These are phyloP conservation scores for Haematococcus sp. DNA, from an alignment of 139 green algal genomes.

Conservation along the genomic window DNA sequence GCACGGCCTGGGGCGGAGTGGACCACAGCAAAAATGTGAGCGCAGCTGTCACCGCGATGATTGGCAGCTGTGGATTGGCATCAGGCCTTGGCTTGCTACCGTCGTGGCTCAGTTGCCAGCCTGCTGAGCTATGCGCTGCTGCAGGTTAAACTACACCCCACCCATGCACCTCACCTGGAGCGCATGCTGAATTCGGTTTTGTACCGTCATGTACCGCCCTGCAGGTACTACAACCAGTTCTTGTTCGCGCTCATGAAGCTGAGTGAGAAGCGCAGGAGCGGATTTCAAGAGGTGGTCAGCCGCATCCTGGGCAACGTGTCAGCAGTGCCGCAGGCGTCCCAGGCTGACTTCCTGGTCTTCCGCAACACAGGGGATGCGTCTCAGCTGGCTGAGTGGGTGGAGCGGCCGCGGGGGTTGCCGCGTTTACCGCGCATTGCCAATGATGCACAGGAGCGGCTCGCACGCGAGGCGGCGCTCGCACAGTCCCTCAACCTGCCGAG, in stretches of 20 bases:
- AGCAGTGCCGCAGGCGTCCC: not conserved
- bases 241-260: conserved; percentile 26
- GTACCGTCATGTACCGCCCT: too few relatives aligned
- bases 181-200: too few relatives aligned
- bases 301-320: conserved; percentile 12
- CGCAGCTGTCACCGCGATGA: too few relatives aligned
- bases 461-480: not conserved
- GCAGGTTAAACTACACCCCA: too few relatives aligned
- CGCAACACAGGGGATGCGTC: conserved; percentile 1
- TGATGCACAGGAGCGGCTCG: not conserved
- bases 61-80: too few relatives aligned
- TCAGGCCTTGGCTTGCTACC: too few relatives aligned
- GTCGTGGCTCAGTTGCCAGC: not conserved
- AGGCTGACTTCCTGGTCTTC: conserved; percentile 30
- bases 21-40: conserved; percentile 30
- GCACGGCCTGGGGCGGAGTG: not conserved
- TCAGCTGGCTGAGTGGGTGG: conserved; percentile 2
- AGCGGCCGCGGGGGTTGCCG: not conserved
- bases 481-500: not conserved
- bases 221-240: conserved; percentile 35
- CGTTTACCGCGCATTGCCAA: not conserved
- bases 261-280: conserved; percentile 24
- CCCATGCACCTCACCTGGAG: too few relatives aligned
- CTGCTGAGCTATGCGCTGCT: not conserved
- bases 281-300: conserved; percentile 30